Evolutionary conservation across 192 early-diverging fungal species (phyloP).

Genomic region (Umbelopsis isabellina): DNA sequence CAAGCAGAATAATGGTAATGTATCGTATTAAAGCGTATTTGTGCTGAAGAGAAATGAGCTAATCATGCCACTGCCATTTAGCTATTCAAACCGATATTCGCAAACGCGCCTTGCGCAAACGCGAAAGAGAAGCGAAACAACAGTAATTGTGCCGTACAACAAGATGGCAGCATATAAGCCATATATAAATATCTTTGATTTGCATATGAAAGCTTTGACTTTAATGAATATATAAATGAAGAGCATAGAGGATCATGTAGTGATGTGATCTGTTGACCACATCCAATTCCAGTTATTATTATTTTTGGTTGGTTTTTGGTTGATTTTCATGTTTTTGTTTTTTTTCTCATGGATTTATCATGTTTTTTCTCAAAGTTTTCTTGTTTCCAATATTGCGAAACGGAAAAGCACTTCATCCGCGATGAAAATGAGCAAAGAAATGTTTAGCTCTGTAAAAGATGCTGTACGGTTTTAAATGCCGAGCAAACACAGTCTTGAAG

Average conservation of each 20-base stretch:
- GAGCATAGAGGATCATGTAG: conserved; percentile 19
- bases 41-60: conserved; percentile 18
- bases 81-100: conserved; percentile 68
- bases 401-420: neutral
- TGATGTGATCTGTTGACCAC: neutral
- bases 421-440: conserved; percentile 21
- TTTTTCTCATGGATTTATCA: neutral
- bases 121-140: conserved; percentile 57
- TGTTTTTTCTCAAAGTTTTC: neutral
- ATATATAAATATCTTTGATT: conserved; percentile 4
- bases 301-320: neutral
- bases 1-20: conserved; percentile 52
- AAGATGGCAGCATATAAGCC: neutral
- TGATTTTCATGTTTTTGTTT: neutral
- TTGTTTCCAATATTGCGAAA: neutral
- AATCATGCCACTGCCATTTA: conserved; percentile 10
- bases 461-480: conserved; percentile 13
- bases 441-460: conserved; percentile 16
- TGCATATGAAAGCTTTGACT: neutral
- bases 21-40: neutral
- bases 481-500: conserved; percentile 7
- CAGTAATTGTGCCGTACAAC: conserved; percentile 28
- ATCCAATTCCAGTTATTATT: neutral
- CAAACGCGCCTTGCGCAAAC: conserved; percentile 73
- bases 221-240: neutral